Base-by-base conservation (phyloP, 495 filamentous ascomycete genomes). In the Aspergillus cavernicola region DNA sequence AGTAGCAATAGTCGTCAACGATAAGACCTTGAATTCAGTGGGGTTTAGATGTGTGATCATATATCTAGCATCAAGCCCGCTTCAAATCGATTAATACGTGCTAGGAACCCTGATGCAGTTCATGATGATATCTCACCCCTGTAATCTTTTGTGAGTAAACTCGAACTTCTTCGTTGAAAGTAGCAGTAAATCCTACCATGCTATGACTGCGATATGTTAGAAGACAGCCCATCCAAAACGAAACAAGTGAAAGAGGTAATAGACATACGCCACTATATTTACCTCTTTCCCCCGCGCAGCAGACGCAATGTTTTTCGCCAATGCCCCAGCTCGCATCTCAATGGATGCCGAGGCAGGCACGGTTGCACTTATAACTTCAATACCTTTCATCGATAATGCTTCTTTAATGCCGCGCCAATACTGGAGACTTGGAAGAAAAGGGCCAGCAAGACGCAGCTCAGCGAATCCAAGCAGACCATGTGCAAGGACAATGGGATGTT, bases 371-470 rank as follows among this genome's bases (percentile, higher is more conserved):
- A 96, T 89, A 29, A 97, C 89, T 57, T 92, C 80, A 15, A 89
- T 77, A 3, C 84, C 84, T 55, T 87, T 85, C 39, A 84, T 79
- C 9, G 66, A 72, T 16, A 97, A 71, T 2, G 87, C 89, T 52
- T 93, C 87, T 31, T 80, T 83, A 55, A 97, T 96, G 1, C 92
- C 92, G 29, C 87, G 83, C 92, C 92, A 97, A 67, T 97, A 97
- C 32, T 88, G 82, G 19, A 97, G 82, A 3, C 85, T 80, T 0
- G 90, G 92, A 2, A 96, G 67, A 53, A 79, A 79, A 36, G 71
- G 74, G 11, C 89, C 87, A 8, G 82, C 85, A 5, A 95, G 69
- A 26, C 76, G 84, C 42, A 96, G 72, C 66, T 96, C 86, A 52
- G 90, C 85, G 67, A 98, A 98, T 31, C 92, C 92, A 32, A 98